phyloP scores from a whole-genome alignment of 129 eudicot genomes.

The Centrapalus pauciflorus region DNA sequence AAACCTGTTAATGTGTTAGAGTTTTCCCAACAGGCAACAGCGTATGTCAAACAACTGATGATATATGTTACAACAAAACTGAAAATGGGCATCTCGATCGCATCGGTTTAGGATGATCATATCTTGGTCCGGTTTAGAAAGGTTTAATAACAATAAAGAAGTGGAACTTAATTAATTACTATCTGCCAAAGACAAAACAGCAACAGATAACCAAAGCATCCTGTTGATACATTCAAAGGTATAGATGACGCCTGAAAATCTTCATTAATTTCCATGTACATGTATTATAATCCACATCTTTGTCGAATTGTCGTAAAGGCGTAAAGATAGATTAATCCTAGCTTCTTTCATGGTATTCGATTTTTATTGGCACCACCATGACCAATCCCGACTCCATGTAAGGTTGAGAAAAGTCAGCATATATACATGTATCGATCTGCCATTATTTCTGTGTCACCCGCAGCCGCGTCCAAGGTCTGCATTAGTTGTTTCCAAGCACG shows the following conservation, averaged over 20 bases:
- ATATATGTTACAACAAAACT: not conserved
- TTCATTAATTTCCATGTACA: slow-evolving; percentile 23
- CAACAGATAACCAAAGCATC: slow-evolving; percentile 58
- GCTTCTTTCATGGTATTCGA: slow-evolving; percentile 31
- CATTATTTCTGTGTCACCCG: slow-evolving; percentile 57
- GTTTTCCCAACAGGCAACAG: too few relatives aligned
- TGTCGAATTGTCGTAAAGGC: slow-evolving; percentile 36
- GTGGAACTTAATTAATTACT: slow-evolving; percentile 43
- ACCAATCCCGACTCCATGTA: slow-evolving; percentile 58
- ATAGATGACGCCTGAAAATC: slow-evolving; percentile 34
- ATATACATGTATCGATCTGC: slow-evolving; percentile 41
- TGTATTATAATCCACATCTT: slow-evolving; percentile 52
- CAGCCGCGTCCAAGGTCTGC: slow-evolving; percentile 51
- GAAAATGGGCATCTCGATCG: not conserved
- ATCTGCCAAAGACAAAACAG: slow-evolving; percentile 51
- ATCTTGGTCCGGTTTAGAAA: not conserved
- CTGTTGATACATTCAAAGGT: slow-evolving; percentile 28
- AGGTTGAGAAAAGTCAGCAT: slow-evolving; percentile 58
- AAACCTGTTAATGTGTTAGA: too few relatives aligned
- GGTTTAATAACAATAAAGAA: not conserved
- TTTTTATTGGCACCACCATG: slow-evolving; percentile 40
- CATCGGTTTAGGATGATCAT: not conserved
- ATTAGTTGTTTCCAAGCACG: not conserved
- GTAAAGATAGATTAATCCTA: slow-evolving; percentile 31
- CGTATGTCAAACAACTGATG: too few relatives aligned